These are phyloP conservation scores for Saccharomycodes ludwigii DNA, from an alignment of 805 yeast genomes.

Conservation along the genomic window DNA sequence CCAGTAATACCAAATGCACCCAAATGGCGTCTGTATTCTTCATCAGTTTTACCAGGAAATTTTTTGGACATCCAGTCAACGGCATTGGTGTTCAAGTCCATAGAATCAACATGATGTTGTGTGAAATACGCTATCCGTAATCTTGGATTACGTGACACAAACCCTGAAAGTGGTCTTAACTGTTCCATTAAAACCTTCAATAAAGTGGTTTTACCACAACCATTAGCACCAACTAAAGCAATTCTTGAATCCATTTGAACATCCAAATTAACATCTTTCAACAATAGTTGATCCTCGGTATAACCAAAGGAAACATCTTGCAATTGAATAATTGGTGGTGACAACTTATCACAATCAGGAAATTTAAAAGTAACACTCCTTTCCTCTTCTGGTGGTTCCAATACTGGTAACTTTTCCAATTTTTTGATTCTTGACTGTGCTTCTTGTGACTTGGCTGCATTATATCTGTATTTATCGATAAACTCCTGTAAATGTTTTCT, in stretches of 20 bases:
- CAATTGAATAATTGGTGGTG: conserved; percentile 88
- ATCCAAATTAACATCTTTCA: conserved; percentile 73
- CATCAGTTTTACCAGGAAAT: conserved; percentile 89
- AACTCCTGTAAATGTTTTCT: conserved; percentile 88
- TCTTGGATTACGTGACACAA: conserved; percentile 69
- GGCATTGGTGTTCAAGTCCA: conserved; percentile 78
- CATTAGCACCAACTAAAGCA: conserved; percentile 97
- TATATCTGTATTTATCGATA: conserved; percentile 92
- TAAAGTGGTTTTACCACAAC: conserved; percentile 97
- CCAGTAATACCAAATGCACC: conserved; percentile 98
- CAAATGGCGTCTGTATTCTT: conserved; percentile 90
- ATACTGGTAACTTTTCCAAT: conserved; percentile 81
- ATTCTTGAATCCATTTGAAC: conserved; percentile 90
- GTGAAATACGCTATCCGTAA: conserved; percentile 94
- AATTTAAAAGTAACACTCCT: conserved; percentile 73
- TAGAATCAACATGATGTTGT: conserved; percentile 96
- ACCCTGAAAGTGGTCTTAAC: conserved; percentile 64
- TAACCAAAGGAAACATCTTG: conserved; percentile 84
- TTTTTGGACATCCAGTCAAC: conserved; percentile 88
- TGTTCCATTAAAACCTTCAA: conserved; percentile 76
- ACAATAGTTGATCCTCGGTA: conserved; percentile 45
- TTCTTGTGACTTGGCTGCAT: conserved; percentile 94
- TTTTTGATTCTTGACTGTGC: conserved; percentile 97
- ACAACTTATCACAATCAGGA: conserved; percentile 87
- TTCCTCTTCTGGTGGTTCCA: conserved; percentile 93